Conservation (phyloP, 2,329 filamentous ascomycete genomes). For the Harringtonia lauricola region DNA sequence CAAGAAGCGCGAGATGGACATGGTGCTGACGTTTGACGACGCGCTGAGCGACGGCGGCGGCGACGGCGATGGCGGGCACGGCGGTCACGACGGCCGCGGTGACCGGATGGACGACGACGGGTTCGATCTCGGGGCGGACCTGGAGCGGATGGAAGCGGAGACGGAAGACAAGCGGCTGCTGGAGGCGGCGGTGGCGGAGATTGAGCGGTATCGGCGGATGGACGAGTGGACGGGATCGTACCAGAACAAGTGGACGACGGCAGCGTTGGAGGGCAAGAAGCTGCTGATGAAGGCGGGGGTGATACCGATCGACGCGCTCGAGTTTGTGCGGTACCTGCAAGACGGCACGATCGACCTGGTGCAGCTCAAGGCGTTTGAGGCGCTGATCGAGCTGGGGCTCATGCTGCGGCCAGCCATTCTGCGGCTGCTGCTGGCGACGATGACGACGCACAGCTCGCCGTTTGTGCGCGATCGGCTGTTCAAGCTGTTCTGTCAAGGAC, state of each 20-base stretch:
- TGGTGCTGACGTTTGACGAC: conserved; percentile 24
- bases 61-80: conserved; percentile 6
- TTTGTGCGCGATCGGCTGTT: conserved; percentile 51
- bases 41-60: conserved; percentile 7
- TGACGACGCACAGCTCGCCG: conserved; percentile 53
- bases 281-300: conserved; percentile 53
- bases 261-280: conserved; percentile 50
- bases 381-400: conserved; percentile 51
- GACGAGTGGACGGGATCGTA: conserved; percentile 60
- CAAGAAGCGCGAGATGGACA: conserved; percentile 11
- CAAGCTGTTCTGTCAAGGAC: conserved; percentile 44
- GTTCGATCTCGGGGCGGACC: conserved; percentile 24
- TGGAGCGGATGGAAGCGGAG: conserved; percentile 28
- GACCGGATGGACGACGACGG: conserved; percentile 21
- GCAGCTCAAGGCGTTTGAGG: conserved; percentile 55
- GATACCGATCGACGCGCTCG: conserved; percentile 39
- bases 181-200: conserved; percentile 45
- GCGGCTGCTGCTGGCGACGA: conserved; percentile 42
- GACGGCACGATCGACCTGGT: conserved; percentile 53
- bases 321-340: conserved; percentile 54
- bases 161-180: conserved; percentile 30
- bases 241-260: conserved; percentile 55
- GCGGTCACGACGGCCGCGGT: conserved; percentile 14
- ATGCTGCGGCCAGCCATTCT: conserved; percentile 44
- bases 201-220: conserved; percentile 55